A percentile compares a stretch with the other conserved stretches of the same genome.
Conservation (phyloP, 257 asterid genomes). For the Agastache rugosa region DNA sequence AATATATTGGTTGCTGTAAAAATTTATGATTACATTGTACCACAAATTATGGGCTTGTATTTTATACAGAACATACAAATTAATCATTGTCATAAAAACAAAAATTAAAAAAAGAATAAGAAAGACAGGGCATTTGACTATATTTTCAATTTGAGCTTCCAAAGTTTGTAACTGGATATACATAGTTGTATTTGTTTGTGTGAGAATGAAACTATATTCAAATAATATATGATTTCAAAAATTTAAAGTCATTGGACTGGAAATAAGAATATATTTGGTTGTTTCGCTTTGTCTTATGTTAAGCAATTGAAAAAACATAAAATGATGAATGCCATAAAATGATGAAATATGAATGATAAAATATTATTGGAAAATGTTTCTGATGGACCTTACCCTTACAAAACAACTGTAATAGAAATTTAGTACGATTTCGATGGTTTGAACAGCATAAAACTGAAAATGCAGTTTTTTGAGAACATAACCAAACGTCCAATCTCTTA, state of each 20-base stretch:
- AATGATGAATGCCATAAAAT: background rate
- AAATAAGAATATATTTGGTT: no score
- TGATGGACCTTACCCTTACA: background rate
- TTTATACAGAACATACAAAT: background rate
- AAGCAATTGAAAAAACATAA: background rate
- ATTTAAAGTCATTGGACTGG: no score
- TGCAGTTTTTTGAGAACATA: background rate
- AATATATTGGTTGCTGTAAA: constrained; percentile 38
- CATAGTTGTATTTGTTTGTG: background rate
- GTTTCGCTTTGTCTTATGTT: background rate
- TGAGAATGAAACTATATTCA: background rate
- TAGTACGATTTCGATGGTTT: background rate
- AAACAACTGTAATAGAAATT: background rate
- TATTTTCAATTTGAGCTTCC: background rate
- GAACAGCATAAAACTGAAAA: background rate
- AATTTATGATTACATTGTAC: constrained; percentile 27
- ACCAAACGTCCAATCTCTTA: background rate
- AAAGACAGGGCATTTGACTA: background rate
- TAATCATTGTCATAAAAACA: constrained; percentile 1
- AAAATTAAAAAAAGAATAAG: background rate
- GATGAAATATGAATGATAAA: background rate
- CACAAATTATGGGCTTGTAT: constrained; percentile 28
- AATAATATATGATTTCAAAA: no score
- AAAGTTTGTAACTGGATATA: background rate
- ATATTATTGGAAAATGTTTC: background rate